Conservation (phyloP, 805 yeast species). For the Teunomyces barrocoloradensis region DNA sequence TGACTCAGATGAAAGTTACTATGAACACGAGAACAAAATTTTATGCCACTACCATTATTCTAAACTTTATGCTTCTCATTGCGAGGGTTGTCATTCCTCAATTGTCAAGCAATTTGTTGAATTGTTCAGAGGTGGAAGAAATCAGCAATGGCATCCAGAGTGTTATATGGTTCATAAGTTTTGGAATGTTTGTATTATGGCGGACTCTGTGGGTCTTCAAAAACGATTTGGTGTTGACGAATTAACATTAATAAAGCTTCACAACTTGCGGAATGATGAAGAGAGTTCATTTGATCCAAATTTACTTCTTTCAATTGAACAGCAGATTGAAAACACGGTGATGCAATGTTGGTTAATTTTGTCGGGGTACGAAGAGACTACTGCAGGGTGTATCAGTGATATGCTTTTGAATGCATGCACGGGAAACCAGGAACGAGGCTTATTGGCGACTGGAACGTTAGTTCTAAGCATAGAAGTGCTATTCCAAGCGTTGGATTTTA, state of each 20-base stretch:
- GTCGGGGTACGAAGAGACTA: constrained; percentile 84
- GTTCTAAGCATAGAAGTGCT: constrained; percentile 72
- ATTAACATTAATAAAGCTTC: constrained; percentile 9
- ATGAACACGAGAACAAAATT: constrained; percentile 77
- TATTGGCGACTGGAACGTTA: constrained; percentile 66
- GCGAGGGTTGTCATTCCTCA: constrained; percentile 91
- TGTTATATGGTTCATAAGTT: constrained; percentile 97
- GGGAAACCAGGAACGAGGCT: constrained; percentile 66
- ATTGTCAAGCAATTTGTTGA: constrained; percentile 94
- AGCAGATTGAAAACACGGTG: constrained; percentile 55
- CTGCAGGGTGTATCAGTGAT: constrained; percentile 86
- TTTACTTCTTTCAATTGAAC: constrained; percentile 57
- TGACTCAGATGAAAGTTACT: constrained; percentile 88
- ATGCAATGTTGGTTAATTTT: constrained; percentile 81
- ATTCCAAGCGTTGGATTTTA: constrained; percentile 67
- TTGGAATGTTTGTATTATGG: constrained; percentile 83
- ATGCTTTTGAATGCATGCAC: constrained; percentile 84
- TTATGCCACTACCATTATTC: constrained; percentile 93
- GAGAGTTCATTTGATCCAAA: constrained; percentile 36
- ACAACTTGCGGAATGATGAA: constrained; percentile 6
- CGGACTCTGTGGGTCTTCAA: constrained; percentile 54
- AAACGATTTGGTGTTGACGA: constrained; percentile 12
- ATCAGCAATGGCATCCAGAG: constrained; percentile 98
- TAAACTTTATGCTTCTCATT: constrained; percentile 76
- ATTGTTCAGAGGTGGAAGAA: constrained; percentile 82